Evolutionary conservation across 2,329 filamentous ascomycete genomes (phyloP).

Genomic region (Rhynchosporium secalis): DNA sequence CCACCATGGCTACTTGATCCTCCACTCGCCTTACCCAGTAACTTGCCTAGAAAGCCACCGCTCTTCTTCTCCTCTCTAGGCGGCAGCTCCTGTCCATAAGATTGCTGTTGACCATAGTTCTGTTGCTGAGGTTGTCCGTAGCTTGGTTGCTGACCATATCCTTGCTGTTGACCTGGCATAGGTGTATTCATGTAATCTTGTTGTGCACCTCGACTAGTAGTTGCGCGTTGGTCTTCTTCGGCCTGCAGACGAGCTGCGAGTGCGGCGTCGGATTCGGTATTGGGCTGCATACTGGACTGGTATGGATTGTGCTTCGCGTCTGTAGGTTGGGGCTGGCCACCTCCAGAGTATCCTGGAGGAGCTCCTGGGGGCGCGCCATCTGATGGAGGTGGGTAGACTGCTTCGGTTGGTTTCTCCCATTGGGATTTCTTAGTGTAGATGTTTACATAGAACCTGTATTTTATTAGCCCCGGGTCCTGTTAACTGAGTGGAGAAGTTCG

Average conservation of each 20-base stretch:
- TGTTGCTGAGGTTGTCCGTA: not conserved
- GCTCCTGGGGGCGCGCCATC: slow-evolving; percentile 54
- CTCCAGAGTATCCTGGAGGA: slow-evolving; percentile 58
- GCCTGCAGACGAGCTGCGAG: slow-evolving; percentile 78
- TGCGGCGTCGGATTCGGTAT: slow-evolving; percentile 65
- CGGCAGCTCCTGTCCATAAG: slow-evolving; percentile 42
- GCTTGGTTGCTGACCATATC: slow-evolving; percentile 2
- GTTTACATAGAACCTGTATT: slow-evolving; percentile 82
- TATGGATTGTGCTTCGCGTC: slow-evolving; percentile 74
- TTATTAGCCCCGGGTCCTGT: slow-evolving; percentile 22
- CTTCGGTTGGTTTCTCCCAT: slow-evolving; percentile 80
- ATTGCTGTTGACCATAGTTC: not conserved
- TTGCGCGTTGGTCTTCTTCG: slow-evolving; percentile 71
- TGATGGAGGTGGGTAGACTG: slow-evolving; percentile 61
- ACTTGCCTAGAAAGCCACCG: slow-evolving; percentile 53
- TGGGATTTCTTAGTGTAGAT: slow-evolving; percentile 83
- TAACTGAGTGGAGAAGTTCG: slow-evolving; percentile 5
- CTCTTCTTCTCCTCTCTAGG: slow-evolving; percentile 46
- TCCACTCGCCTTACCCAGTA: slow-evolving; percentile 43
- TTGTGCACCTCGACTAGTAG: slow-evolving; percentile 15
- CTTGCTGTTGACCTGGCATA: slow-evolving; percentile 30
- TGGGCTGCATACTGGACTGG: slow-evolving; percentile 39
- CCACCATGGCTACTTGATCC: slow-evolving; percentile 31
- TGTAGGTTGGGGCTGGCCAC: slow-evolving; percentile 16
- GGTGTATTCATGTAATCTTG: slow-evolving; percentile 35